phyloP scores from a whole-genome alignment of 108 stramenopile species.

The Ochromonas danica region DNA sequence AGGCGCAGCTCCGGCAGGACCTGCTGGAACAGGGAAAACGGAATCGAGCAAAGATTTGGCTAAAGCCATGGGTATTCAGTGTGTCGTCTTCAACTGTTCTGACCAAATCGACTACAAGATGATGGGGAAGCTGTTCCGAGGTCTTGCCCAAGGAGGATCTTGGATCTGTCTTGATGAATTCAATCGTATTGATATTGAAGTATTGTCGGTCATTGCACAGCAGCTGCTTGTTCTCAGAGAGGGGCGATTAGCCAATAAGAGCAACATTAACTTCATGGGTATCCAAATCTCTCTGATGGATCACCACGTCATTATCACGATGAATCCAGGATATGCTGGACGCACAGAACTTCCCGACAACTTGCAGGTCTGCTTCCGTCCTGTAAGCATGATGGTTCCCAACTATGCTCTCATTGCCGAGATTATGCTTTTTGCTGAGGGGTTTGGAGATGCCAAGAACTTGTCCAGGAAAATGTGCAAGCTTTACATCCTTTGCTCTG shows the following conservation, averaged over 20 bases:
- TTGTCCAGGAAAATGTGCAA: constrained; percentile 68
- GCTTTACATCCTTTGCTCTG: constrained; percentile 64
- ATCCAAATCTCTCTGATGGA: constrained; percentile 58
- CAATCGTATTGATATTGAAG: constrained; percentile 68
- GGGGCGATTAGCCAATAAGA: constrained; percentile 54
- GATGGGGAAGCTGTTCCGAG: constrained; percentile 70
- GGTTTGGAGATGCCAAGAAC: constrained; percentile 67
- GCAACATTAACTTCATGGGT: constrained; percentile 63
- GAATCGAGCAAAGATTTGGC: constrained; percentile 66
- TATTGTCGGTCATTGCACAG: constrained; percentile 57
- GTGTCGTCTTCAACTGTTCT: constrained; percentile 67
- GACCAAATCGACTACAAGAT: constrained; percentile 70
- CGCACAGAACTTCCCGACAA: constrained; percentile 68
- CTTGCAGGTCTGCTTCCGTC: constrained; percentile 58
- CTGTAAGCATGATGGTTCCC: constrained; percentile 70
- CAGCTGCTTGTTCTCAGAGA: constrained; percentile 60
- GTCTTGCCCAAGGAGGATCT: constrained; percentile 63
- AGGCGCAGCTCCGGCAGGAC: constrained; percentile 65
- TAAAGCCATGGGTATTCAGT: constrained; percentile 64
- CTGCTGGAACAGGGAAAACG: constrained; percentile 68
- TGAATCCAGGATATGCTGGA: constrained; percentile 68
- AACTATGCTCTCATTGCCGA: constrained; percentile 67
- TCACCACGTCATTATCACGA: constrained; percentile 67
- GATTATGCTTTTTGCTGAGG: constrained; percentile 69
- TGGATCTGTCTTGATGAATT: constrained; percentile 66